Evolutionary conservation across 768 basidiomycete genomes (phyloP), one percentile per base, ranked within the genome.

Genomic region (Mycena floridula): DNA sequence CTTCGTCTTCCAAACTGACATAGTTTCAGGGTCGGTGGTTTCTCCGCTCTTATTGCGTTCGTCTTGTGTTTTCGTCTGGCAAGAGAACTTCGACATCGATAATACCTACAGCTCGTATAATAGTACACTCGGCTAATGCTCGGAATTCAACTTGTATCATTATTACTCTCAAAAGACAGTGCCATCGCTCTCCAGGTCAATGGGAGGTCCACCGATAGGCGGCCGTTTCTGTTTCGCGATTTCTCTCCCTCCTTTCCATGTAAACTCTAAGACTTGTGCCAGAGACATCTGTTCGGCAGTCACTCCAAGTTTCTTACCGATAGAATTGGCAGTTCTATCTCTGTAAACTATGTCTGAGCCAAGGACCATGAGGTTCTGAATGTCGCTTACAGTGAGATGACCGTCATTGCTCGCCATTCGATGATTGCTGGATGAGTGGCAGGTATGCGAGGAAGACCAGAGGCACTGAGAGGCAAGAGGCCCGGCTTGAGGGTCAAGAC

Each of bases 401-500:
- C 89, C 0, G 95, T 98, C 76, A 99, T 77, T 0, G 94, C 93
- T 44, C 95, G 73, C 93, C 94, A 95, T 65, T 99, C 95, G 27
- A 97, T 81, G 45, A 98, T 83, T 5, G 91, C 91, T 0, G 91
- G 89, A 58, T 93, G 92, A 0, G 85, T 84, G 1, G 91, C 76
- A 12, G 73, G 64, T 20, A 87, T 71, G 30, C 73, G 76, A 3
- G 89, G 83, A 42, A 91, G 70, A 18, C 69, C 69, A 6, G 77
- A 65, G 16, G 58, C 61, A 49, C 79, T 73, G n/a, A 73, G 63
- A 0, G 77, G 69, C 11, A 93, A 65, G 0, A 65, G 68, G 18
- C 63, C 60, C 0, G 74, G 68, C 48, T 83, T 82, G 45, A 96
- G 77, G 1, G 71, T 69, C 35, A 98, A 65, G 12, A 94, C 82